These are phyloP conservation scores for Hydrangea macrophylla DNA, from an alignment of 148 eudicot genomes.

Conservation along the genomic window DNA sequence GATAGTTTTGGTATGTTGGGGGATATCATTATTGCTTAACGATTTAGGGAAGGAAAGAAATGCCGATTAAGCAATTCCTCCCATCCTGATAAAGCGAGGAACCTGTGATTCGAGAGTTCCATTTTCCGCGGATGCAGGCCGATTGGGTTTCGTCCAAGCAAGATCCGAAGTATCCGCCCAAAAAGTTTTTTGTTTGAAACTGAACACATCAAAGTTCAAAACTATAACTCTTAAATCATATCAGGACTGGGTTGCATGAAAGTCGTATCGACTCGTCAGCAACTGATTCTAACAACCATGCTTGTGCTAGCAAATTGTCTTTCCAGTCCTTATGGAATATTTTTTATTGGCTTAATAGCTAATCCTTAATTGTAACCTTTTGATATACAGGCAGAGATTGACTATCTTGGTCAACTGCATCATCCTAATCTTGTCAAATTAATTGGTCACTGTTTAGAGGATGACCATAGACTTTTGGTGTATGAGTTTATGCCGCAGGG, in stretches of 20 bases:
- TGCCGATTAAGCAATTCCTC: neutral
- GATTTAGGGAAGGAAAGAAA: neutral
- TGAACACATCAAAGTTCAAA: too few species aligned
- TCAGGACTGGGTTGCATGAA: too few species aligned
- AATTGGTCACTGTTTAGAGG: constrained; percentile 59
- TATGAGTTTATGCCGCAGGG: constrained; percentile 68
- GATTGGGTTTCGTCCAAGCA: neutral
- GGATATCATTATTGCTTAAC: too few species aligned
- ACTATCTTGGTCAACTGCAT: constrained; percentile 54
- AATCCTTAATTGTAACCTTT: constrained; percentile 3
- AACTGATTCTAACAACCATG: too few species aligned
- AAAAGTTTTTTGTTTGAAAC: too few species aligned
- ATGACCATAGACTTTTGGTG: constrained; percentile 59
- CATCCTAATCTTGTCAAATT: constrained; percentile 64
- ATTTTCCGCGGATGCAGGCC: neutral
- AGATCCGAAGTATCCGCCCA: too few species aligned
- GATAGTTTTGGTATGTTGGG: too few species aligned
- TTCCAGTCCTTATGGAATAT: neutral
- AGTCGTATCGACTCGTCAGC: too few species aligned
- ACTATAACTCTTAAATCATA: too few species aligned
- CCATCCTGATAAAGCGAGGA: neutral
- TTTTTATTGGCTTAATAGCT: neutral
- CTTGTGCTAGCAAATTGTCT: neutral
- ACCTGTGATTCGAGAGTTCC: neutral
- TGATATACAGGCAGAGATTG: constrained; percentile 45